Conservation (phyloP, 1,139 yeast genomes). For the Candida mesenterica region DNA sequence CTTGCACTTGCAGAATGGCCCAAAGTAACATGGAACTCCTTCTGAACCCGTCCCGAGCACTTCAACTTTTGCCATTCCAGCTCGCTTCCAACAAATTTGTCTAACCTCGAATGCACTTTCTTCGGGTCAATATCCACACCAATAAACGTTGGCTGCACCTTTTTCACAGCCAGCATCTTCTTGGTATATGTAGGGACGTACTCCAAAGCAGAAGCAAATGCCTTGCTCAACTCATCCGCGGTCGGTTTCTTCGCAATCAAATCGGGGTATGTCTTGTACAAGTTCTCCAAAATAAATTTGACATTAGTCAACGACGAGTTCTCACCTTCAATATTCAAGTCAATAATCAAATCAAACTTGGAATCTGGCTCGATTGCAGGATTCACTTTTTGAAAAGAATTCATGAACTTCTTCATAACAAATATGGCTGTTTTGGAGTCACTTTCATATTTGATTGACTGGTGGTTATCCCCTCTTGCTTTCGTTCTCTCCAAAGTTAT, state of each 20-base stretch:
- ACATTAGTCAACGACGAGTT: slow-evolving; percentile 58
- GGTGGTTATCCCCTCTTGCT: slow-evolving; percentile 85
- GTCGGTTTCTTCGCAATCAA: slow-evolving; percentile 45
- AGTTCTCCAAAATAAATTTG: slow-evolving; percentile 35
- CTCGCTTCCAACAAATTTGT: slow-evolving; percentile 14
- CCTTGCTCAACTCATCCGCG: slow-evolving; percentile 33
- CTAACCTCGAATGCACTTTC: slow-evolving; percentile 7
- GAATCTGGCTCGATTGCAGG: slow-evolving; percentile 55
- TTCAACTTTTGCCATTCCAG: slow-evolving; percentile 28
- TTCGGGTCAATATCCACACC: slow-evolving; percentile 24
- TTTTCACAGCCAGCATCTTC: slow-evolving; percentile 20
- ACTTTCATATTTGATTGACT: slow-evolving; percentile 60
- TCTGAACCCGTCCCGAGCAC: slow-evolving; percentile 40
- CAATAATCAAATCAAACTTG: slow-evolving; percentile 60
- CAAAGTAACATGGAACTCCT: slow-evolving; percentile 74
- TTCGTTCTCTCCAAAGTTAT: slow-evolving; percentile 61
- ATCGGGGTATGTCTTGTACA: slow-evolving; percentile 46
- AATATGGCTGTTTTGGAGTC: slow-evolving; percentile 47
- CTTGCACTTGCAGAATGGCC: slow-evolving; percentile 49
- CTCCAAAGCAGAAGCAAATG: slow-evolving; percentile 49
- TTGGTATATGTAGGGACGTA: slow-evolving; percentile 49
- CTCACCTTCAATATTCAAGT: slow-evolving; percentile 38
- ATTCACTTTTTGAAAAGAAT: slow-evolving; percentile 63
- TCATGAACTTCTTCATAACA: slow-evolving; percentile 73
- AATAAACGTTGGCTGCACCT: slow-evolving; percentile 21